Evolutionary conservation across 257 asterid species (phyloP).

Genomic region (Solanum lycopersicoides): DNA sequence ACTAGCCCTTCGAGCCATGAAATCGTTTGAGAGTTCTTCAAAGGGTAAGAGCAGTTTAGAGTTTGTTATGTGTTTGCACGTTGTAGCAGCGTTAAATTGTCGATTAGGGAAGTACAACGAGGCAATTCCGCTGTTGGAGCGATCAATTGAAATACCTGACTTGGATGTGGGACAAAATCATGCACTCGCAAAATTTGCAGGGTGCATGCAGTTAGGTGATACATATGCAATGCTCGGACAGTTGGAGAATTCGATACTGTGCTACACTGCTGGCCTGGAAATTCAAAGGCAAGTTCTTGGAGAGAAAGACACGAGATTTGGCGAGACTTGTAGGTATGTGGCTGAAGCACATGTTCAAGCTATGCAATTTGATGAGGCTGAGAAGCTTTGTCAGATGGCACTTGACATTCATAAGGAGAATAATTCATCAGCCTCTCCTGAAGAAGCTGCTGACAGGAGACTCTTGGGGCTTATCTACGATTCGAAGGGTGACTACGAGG

Average conservation of each 20-base stretch:
- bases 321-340: constrained; percentile 80
- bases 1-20: constrained; percentile 63
- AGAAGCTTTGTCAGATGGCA: constrained; percentile 62
- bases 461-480: constrained; percentile 78
- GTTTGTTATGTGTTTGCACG: constrained; percentile 72
- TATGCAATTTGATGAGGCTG: constrained; percentile 80
- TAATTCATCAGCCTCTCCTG: constrained; percentile 36
- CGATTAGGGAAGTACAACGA: constrained; percentile 43
- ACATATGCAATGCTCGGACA: constrained; percentile 82
- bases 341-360: constrained; percentile 95
- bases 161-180: constrained; percentile 76
- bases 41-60: constrained; percentile 46
- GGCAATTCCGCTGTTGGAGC: constrained; percentile 72
- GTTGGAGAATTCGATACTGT: constrained; percentile 62
- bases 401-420: constrained; percentile 55
- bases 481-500: constrained; percentile 68
- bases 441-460: constrained; percentile 87
- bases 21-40: constrained; percentile 36
- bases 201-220: constrained; percentile 96
- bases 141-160: constrained; percentile 61
- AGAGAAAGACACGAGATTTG: constrained; percentile 62
- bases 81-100: constrained; percentile 64
- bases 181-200: constrained; percentile 90
- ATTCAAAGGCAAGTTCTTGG: constrained; percentile 79
- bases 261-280: constrained; percentile 76